Conservation (phyloP, 148 eudicot genomes). For the Heliosperma pusillum region DNA sequence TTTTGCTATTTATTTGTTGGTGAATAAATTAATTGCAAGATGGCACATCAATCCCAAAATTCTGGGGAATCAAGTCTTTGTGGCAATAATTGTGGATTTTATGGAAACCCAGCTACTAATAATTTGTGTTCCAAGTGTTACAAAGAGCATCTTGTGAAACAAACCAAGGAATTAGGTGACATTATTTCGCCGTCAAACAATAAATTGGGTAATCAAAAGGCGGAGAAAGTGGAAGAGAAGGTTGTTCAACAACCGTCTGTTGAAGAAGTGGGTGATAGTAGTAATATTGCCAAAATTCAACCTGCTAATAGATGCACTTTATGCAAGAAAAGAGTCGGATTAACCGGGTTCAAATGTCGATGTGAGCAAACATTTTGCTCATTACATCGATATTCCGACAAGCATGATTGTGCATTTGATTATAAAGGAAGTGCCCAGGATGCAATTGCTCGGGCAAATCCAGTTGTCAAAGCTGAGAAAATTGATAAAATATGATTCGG, state of each 20-base stretch:
- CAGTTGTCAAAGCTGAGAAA: conserved; percentile 33
- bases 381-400: conserved; percentile 30
- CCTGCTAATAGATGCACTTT: conserved; percentile 25
- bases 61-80: conserved; percentile 32
- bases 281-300: conserved; percentile 5
- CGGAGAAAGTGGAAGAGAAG: neutral
- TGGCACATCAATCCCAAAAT: conserved; percentile 30
- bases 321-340: conserved; percentile 32
- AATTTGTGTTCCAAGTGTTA: conserved; percentile 43
- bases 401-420: conserved; percentile 31
- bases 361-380: conserved; percentile 34
- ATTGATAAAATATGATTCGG: conserved; percentile 26
- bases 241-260: neutral
- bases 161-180: conserved; percentile 21
- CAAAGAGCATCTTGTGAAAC: conserved; percentile 29
- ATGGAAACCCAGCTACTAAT: conserved; percentile 33
- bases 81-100: conserved; percentile 44
- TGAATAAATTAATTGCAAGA: neutral
- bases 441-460: conserved; percentile 31
- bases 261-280: conserved; percentile 12
- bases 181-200: neutral
- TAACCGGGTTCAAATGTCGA: conserved; percentile 31
- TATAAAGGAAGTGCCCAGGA: conserved; percentile 31
- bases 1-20: neutral
- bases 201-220: conserved; percentile 7